A percentile compares a stretch with the other conserved stretches of the same genome.
Evolutionary conservation across 1,284 basidiomycete species (phyloP).

Genomic region (Boletellus deceptivus): DNA sequence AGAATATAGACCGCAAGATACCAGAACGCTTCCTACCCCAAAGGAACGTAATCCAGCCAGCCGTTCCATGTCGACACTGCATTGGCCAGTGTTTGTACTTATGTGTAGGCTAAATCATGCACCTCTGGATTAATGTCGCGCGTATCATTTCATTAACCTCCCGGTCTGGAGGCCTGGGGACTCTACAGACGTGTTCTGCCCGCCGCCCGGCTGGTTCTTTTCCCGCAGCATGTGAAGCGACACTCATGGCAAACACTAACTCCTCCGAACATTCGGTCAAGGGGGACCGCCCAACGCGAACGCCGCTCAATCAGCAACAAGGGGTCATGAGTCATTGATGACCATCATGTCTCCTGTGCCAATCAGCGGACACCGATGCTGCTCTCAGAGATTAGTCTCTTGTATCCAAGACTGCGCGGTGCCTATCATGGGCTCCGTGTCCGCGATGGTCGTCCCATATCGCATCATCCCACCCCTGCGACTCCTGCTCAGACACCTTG

Average conservation of each 20-base stretch:
- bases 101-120: background rate
- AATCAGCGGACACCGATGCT: no score
- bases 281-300: background rate
- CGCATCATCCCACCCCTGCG: background rate
- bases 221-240: background rate
- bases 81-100: background rate
- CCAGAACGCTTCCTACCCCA: slow-evolving; percentile 2
- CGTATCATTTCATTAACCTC: slow-evolving; percentile 1
- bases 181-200: background rate
- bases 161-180: no score
- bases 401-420: background rate
- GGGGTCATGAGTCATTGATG: background rate
- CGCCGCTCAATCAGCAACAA: slow-evolving; percentile 6
- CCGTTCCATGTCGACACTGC: no score
- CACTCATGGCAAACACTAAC: background rate
- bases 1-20: slow-evolving; percentile 12
- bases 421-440: slow-evolving; percentile 1
- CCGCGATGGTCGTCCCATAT: background rate
- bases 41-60: background rate
- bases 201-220: background rate
- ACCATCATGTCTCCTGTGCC: background rate
- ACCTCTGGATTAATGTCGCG: background rate
- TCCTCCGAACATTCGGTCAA: background rate
- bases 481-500: slow-evolving; percentile 1
- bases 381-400: no score